Evolutionary conservation across 73 alveolate species (phyloP), one percentile per base, ranked within the genome.

Genomic region (Paramecium tetraurelia): DNA sequence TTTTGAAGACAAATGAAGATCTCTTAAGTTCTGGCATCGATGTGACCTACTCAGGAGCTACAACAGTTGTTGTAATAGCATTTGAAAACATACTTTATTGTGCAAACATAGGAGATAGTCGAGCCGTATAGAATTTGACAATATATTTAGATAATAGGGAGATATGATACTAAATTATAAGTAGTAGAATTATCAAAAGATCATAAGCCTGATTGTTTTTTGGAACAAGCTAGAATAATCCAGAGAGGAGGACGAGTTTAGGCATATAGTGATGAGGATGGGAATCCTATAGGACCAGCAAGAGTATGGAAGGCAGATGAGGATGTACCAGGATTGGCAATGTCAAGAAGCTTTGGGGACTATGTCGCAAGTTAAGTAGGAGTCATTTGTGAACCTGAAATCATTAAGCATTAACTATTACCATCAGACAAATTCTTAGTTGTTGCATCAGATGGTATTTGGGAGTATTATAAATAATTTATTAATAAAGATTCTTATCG

Each of bases 291-390:
- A 53, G 98, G 98, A 0, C 98, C 98, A 10, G 95, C 95, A 38
- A 90, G 98, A 59, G 97, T 96, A 4, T 96, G 97, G 97, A 84
- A 92, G 58, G 92, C 88, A 77, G 83, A 90, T 84, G 98, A 96
- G 86, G 96, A 96, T 76, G 92, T 96, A 14, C 98, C 98, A 10
- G 98, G 98, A 14, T 58, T 96, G 7, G 98, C 98, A 6, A 96
- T 96, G 97, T 85, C 96, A 24, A 93, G 98, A 50, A 85, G 95
- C 59, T 96, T 96, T 85, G 98, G 98, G 21, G 98, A 96, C 94
- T 96, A 93, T 76, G 96, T 96, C 3, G 97, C 97, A 16, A 93
- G 95, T 20, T 77, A 92, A 93, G 97, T 92, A 31, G 98, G 98
- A 16, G 95, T 95, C 43, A 96, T 92, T 68, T 89, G 95, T 83